Evolutionary conservation across 163 green algal species (phyloP).

Genomic region (Scenedesmus sp.): DNA sequence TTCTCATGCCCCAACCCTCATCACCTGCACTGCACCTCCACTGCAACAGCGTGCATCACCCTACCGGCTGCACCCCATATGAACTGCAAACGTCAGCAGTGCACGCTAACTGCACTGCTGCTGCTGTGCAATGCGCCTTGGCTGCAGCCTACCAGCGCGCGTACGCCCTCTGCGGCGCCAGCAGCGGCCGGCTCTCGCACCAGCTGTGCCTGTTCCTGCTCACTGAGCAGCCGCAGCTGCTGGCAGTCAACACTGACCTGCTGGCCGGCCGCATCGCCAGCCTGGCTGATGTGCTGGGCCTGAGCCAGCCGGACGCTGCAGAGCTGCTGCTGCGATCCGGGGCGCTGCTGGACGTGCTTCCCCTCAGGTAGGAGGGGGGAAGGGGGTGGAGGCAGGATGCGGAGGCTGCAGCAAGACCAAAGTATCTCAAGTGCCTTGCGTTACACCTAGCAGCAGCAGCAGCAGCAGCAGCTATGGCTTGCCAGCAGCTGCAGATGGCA

Average conservation of each 20-base stretch:
- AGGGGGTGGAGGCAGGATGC: background rate
- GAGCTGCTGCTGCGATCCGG: slow-evolving; percentile 34
- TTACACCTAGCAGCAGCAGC: background rate
- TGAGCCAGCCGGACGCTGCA: slow-evolving; percentile 29
- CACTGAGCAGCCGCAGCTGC: slow-evolving; percentile 47
- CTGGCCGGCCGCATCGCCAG: slow-evolving; percentile 5
- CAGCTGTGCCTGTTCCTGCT: slow-evolving; percentile 38
- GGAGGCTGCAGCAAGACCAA: background rate
- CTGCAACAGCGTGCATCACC: too few relatives aligned
- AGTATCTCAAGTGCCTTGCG: background rate
- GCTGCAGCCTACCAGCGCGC: slow-evolving; percentile 22
- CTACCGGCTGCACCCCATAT: too few relatives aligned
- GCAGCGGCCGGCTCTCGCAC: background rate
- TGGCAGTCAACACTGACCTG: background rate
- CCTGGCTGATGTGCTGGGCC: slow-evolving; percentile 2
- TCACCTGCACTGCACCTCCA: background rate
- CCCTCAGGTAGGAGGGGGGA: slow-evolving; percentile 29
- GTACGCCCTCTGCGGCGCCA: background rate
- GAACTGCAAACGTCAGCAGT: too few relatives aligned
- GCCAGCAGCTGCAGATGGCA: background rate
- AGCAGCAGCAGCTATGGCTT: too few relatives aligned
- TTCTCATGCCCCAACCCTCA: slow-evolving; percentile 13
- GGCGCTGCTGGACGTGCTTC: slow-evolving; percentile 40
- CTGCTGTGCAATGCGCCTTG: too few relatives aligned
- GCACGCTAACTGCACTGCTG: too few relatives aligned